Base-by-base conservation (phyloP, 257 asterid species). In the Forsythia suspensa region DNA sequence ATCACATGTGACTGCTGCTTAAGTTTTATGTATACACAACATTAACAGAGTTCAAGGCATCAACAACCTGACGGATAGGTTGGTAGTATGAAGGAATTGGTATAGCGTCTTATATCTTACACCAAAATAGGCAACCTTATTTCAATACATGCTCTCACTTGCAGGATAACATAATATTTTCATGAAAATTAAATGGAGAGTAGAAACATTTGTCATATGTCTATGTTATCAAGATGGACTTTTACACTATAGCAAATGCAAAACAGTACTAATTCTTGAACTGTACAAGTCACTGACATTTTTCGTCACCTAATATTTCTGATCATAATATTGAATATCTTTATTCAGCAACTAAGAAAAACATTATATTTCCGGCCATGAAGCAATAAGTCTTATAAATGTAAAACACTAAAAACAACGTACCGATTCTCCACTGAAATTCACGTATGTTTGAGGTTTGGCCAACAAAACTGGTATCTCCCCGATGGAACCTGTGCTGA, bases 381-480 rank as follows among this genome's bases (percentile, higher is more conserved):
- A 21, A 57, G 15, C 37, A 21, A 61, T 13, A 15, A 51, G 18
- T 2, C 8, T 51, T 51, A 2, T 1, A 29, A 51, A 51, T 51
- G 61, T 21, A 0, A 76, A 44, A 24, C 2, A 81, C 38, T 43
- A 18, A 6, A 4, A 79, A 84, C 77, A 52, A 88, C 97, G 24
- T 68, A 95, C 99, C 82, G 98, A 79, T 86, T 93, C 98, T 76
- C 99, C 97, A 74, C 97, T 95, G 85, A 92, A 95, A 86, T 93
- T 95, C 97, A 93, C 91, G 81, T 95, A 96, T 1, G 98, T 76
- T 88, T 92, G 99, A 73, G 99, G 99, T 80, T 96, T 96, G 83
- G 89, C 97, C 84, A 96, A 84, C 39, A 96, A 83, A 79, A 94
- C 82, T 0, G 99, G 98, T 13, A 96, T 93, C 86, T 96, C 89